A percentile compares a stretch with the other conserved stretches of the same genome.
Evolutionary conservation across 2,329 filamentous ascomycete species (phyloP).

Genomic region (Alternaria longipes): DNA sequence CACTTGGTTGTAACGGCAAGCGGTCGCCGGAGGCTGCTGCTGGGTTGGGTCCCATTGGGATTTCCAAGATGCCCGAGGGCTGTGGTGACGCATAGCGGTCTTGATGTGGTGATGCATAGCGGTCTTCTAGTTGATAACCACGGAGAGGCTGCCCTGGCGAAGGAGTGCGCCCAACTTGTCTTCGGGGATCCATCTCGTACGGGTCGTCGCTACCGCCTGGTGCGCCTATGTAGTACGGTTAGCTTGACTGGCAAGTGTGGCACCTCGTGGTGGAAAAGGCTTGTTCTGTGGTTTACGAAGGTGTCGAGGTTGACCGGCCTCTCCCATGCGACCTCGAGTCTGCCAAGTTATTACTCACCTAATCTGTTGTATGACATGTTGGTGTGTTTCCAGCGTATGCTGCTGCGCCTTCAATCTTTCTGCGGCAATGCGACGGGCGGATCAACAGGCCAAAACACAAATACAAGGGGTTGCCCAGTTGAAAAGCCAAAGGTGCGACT

Average conservation of each 20-base stretch:
- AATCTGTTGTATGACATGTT: slow-evolving; percentile 51
- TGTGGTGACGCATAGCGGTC: slow-evolving; percentile 70
- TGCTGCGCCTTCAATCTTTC: slow-evolving; percentile 37
- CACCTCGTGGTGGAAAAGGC: slow-evolving; percentile 8
- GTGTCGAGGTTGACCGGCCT: neutral
- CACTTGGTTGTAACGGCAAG: slow-evolving; percentile 83
- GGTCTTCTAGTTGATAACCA: slow-evolving; percentile 84
- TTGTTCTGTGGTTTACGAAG: neutral
- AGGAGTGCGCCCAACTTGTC: slow-evolving; percentile 64
- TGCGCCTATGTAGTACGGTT: slow-evolving; percentile 31
- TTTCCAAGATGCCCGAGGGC: slow-evolving; percentile 65
- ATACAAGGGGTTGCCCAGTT: slow-evolving; percentile 21
- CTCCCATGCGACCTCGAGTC: neutral
- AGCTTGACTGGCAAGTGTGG: slow-evolving; percentile 10
- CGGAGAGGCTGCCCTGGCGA: slow-evolving; percentile 79
- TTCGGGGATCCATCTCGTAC: slow-evolving; percentile 63
- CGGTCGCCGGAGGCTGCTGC: slow-evolving; percentile 74
- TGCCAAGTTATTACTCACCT: slow-evolving; percentile 37
- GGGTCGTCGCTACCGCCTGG: slow-evolving; percentile 31
- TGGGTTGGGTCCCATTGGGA: slow-evolving; percentile 69
- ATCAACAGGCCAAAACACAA: slow-evolving; percentile 29
- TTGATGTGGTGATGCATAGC: slow-evolving; percentile 67
- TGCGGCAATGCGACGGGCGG: slow-evolving; percentile 24
- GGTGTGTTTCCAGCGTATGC: slow-evolving; percentile 18
- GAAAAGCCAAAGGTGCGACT: slow-evolving; percentile 17